These are phyloP conservation scores for Tillandsia leiboldiana DNA, from an alignment of 176 grass and related monocot species.

Conservation along the genomic window DNA sequence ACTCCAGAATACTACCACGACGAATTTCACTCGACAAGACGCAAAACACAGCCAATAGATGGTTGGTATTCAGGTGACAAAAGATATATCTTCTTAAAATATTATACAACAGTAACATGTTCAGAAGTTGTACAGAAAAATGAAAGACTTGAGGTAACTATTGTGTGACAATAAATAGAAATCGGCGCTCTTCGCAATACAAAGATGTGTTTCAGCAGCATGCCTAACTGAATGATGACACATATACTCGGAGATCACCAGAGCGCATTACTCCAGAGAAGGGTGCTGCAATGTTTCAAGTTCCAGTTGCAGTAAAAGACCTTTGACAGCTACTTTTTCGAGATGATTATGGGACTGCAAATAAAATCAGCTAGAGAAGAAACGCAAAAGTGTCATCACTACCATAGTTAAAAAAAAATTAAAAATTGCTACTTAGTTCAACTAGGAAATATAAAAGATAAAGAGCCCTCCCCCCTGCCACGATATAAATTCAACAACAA, in stretches of 20 bases:
- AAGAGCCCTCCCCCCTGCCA: neutral
- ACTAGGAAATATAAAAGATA: neutral
- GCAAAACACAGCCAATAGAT: neutral
- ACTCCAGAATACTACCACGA: too few relatives aligned
- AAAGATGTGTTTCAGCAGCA: neutral
- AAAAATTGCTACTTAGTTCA: neutral
- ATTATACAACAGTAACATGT: constrained; percentile 1
- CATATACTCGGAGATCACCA: neutral
- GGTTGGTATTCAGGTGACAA: neutral
- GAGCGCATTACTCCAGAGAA: neutral
- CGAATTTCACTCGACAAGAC: too few relatives aligned
- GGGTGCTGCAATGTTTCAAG: neutral
- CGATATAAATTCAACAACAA: constrained; percentile 23
- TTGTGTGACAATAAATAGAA: neutral
- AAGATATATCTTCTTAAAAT: neutral
- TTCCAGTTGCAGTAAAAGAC: neutral
- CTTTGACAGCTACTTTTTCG: too few relatives aligned
- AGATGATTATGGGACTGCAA: neutral
- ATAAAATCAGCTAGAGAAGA: neutral
- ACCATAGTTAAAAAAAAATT: neutral
- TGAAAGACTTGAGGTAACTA: neutral
- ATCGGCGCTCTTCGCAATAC: neutral
- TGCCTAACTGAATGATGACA: neutral
- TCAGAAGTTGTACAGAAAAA: neutral
- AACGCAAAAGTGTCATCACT: neutral